These are phyloP conservation scores for Cafeteria roenbergensis DNA, from an alignment of 108 stramenopile species.

Conservation along the genomic window DNA sequence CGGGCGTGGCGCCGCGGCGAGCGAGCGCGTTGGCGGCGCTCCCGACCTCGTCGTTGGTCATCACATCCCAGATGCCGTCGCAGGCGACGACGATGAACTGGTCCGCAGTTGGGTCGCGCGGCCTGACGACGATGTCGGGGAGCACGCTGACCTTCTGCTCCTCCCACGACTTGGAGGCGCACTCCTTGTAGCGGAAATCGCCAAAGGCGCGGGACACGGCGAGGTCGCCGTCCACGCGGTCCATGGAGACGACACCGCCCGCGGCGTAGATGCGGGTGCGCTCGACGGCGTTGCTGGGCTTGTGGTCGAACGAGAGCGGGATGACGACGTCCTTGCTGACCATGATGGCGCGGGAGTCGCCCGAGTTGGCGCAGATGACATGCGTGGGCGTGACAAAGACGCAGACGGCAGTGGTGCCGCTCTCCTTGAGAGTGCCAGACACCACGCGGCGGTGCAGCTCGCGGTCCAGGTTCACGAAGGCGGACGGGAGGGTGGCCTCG, in stretches of 20 bases:
- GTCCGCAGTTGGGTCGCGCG: constrained; percentile 49
- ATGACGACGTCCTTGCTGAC: constrained; percentile 11
- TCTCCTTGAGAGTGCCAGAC: constrained; percentile 21
- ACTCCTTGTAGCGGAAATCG: constrained; percentile 74
- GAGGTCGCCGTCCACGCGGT: constrained; percentile 75
- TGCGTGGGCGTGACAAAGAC: constrained; percentile 64
- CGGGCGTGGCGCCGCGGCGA: background rate
- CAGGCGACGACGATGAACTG: constrained; percentile 57
- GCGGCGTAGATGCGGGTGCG: constrained; percentile 26
- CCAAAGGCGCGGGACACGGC: constrained; percentile 74
- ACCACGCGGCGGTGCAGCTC: constrained; percentile 32
- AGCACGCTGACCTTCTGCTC: constrained; percentile 69
- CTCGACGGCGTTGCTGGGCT: constrained; percentile 45
- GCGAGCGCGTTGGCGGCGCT: background rate
- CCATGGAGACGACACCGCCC: constrained; percentile 36
- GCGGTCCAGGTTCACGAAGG: constrained; percentile 57
- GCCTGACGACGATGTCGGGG: constrained; percentile 55
- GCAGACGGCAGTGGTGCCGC: constrained; percentile 70
- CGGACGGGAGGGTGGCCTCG: constrained; percentile 43
- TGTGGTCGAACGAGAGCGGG: constrained; percentile 71
- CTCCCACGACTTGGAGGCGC: constrained; percentile 36
- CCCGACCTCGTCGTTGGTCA: constrained; percentile 59
- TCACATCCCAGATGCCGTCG: constrained; percentile 57
- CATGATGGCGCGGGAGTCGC: constrained; percentile 71
- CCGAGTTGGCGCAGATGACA: constrained; percentile 82